Conservation (phyloP, 768 basidiomycete genomes). For the Boletellus emodensis region DNA sequence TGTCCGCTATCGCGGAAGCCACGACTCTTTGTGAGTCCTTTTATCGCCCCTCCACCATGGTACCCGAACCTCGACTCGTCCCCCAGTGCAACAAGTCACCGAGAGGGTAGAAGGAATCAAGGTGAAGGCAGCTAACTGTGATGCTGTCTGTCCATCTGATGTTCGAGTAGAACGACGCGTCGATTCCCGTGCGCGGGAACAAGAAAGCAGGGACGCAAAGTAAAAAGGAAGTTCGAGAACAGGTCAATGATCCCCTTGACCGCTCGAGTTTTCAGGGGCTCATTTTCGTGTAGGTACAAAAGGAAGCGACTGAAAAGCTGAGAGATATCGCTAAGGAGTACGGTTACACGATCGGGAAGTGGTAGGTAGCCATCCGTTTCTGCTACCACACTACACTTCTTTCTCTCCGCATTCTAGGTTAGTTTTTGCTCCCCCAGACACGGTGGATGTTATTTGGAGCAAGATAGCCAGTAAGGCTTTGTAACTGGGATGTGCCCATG, state of each 20-base stretch:
- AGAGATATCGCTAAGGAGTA: conserved; percentile 56
- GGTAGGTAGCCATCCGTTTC: conserved; percentile 35
- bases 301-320: conserved; percentile 52
- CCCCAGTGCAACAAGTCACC: conserved; percentile 54
- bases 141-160: neutral
- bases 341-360: conserved; percentile 62
- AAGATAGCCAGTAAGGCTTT: conserved; percentile 51
- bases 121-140: conserved; percentile 28
- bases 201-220: conserved; percentile 71
- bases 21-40: conserved; percentile 37
- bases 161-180: conserved; percentile 50
- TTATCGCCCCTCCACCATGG: neutral
- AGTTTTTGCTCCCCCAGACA: conserved; percentile 58
- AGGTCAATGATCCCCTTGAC: conserved; percentile 35
- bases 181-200: conserved; percentile 62
- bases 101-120: conserved; percentile 58
- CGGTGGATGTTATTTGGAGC: conserved; percentile 61
- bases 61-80: neutral
- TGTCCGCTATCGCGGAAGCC: conserved; percentile 45
- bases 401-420: conserved; percentile 47
- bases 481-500: neutral
- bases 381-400: neutral
- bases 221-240: conserved; percentile 72
- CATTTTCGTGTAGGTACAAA: conserved; percentile 45
- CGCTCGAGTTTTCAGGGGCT: neutral